Evolutionary conservation across 176 grass and related monocot species (phyloP).

Genomic region (Carex cristatella): DNA sequence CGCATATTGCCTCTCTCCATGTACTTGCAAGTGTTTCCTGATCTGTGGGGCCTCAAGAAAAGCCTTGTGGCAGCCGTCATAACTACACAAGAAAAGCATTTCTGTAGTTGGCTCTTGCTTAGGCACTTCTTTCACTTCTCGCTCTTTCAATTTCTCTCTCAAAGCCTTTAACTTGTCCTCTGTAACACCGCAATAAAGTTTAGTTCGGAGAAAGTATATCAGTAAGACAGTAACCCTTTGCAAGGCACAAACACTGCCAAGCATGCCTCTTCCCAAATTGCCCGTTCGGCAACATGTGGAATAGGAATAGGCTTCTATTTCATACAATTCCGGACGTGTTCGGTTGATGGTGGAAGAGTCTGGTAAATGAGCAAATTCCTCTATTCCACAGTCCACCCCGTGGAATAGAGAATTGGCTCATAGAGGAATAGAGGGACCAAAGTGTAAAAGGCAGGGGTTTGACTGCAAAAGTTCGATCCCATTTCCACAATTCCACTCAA

Average conservation of each 20-base stretch:
- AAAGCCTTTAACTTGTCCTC: slow-evolving; percentile 76
- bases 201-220: not conserved
- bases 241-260: not conserved
- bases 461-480: too few relatives aligned
- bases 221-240: not conserved
- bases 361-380: too few relatives aligned
- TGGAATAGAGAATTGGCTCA: too few relatives aligned
- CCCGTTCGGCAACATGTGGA: too few relatives aligned
- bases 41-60: slow-evolving; percentile 67
- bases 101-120: slow-evolving; percentile 65
- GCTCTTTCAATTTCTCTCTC: slow-evolving; percentile 49
- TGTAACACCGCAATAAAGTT: slow-evolving; percentile 21
- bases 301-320: too few relatives aligned
- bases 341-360: too few relatives aligned
- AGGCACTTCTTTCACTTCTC: slow-evolving; percentile 30
- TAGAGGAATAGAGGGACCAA: too few relatives aligned
- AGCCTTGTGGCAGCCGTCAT: slow-evolving; percentile 74
- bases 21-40: slow-evolving; percentile 75
- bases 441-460: too few relatives aligned
- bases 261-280: not conserved
- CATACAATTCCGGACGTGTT: too few relatives aligned
- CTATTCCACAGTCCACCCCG: too few relatives aligned
- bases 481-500: too few relatives aligned
- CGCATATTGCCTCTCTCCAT: slow-evolving; percentile 77
- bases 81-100: slow-evolving; percentile 88